Evolutionary conservation across 2,329 filamentous ascomycete species (phyloP), one percentile per base, ranked within the genome.

Genomic region (Beauveria sp.): DNA sequence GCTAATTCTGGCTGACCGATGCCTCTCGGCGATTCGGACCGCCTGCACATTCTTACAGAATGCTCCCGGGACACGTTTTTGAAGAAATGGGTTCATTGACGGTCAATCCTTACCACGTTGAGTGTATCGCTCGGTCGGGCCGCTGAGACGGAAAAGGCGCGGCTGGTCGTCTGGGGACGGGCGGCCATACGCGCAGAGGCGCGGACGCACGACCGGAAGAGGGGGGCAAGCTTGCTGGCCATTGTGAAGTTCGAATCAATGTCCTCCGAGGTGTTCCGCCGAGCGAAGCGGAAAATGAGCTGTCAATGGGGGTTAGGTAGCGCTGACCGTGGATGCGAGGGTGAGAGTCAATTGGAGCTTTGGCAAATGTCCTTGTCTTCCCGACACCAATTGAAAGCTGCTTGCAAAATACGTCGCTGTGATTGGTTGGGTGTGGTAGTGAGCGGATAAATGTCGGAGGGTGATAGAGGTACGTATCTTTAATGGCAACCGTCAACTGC

Each of bases 161-260:
- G 88, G 58, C 49, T 54, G 26, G 26, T 46, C 58, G 12, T 38
- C 34, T 60, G 58, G 75, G 82, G 84, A 66, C 84, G 79, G 71
- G 81, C 80, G 69, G 85, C 80, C 70, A 84, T 78, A 75, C 84
- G 83, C 73, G 85, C 81, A 42, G 45, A 49, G 68, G 86, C 80
- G 72, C 89, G 85, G 69, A 84, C 79, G 73, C 83, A 85, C 70
- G 86, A 85, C 77, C 90, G 84, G 77, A 91, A 79, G 71, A 90
- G 76, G 73, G 91, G 89, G 64, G 87, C 83, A 73, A 96, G 79
- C 81, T 88, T 93, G 75, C 89, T 93, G 74, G 91, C 89, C 92
- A 96, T 96, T 70, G 67, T 69, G 67, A 62, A 24, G 24, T 9
- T 34, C 8, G 20, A 40, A 49, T n/a, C 2, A 38, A 58, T 10